Percentiles rank a stretch among this genome's conserved stretches.
Evolutionary conservation across 2,329 filamentous ascomycete genomes (phyloP).

Genomic region (Alternaria sp.): DNA sequence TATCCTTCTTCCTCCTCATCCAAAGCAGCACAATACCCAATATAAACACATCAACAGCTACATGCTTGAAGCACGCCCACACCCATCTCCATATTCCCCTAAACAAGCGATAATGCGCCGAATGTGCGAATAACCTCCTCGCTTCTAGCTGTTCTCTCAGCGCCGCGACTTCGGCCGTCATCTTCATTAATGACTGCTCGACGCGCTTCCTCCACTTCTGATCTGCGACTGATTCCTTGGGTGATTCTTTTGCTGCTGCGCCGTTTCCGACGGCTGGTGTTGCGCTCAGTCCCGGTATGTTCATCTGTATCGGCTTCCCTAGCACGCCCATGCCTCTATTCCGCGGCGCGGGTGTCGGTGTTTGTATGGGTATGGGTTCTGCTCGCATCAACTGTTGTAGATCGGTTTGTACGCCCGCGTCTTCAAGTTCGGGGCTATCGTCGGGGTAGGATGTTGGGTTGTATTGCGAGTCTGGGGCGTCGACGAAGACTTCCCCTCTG

Average conservation of each 20-base stretch:
- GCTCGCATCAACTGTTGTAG: slow-evolving; percentile 24
- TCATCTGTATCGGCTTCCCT: slow-evolving; percentile 35
- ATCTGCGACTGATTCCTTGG: slow-evolving; percentile 45
- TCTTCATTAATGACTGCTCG: slow-evolving; percentile 83
- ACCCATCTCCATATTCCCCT: slow-evolving; percentile 58
- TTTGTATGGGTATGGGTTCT: slow-evolving; percentile 19
- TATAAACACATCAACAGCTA: slow-evolving; percentile 74
- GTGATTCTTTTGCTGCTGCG: not conserved
- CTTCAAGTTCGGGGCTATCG: slow-evolving; percentile 36
- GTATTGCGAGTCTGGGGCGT: slow-evolving; percentile 59
- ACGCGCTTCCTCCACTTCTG: slow-evolving; percentile 80
- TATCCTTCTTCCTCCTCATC: slow-evolving; percentile 75
- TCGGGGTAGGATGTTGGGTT: slow-evolving; percentile 30
- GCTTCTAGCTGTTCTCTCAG: slow-evolving; percentile 88
- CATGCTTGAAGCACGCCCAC: slow-evolving; percentile 81
- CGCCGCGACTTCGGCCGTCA: slow-evolving; percentile 92
- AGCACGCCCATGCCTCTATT: slow-evolving; percentile 25
- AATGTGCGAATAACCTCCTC: slow-evolving; percentile 72
- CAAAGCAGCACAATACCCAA: slow-evolving; percentile 73
- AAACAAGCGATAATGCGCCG: slow-evolving; percentile 68
- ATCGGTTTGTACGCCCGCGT: slow-evolving; percentile 30
- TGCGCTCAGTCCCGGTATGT: slow-evolving; percentile 24
- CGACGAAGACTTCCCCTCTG: slow-evolving; percentile 56
- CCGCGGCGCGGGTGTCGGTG: slow-evolving; percentile 32
- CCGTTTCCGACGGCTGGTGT: slow-evolving; percentile 9